These are phyloP conservation scores for Artomyces pyxidatus DNA, from an alignment of 768 basidiomycete genomes.

Conservation along the genomic window DNA sequence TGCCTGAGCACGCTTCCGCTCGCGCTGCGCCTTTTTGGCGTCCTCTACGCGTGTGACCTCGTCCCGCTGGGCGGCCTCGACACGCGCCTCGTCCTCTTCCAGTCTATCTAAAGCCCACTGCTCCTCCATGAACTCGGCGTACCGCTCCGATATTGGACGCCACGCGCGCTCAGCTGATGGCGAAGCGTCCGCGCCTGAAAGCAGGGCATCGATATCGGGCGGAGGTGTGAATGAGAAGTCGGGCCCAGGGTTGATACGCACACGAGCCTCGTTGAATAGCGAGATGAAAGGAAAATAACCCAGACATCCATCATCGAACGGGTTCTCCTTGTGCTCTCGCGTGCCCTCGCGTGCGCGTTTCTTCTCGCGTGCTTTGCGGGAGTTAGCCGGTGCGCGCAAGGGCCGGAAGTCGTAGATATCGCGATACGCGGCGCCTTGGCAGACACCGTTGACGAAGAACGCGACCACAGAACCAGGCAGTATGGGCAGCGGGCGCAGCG, in stretches of 20 bases:
- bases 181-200: slow-evolving; percentile 31
- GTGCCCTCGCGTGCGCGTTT: slow-evolving; percentile 53
- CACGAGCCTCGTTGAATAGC: slow-evolving; percentile 83
- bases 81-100: slow-evolving; percentile 66
- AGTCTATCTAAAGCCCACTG: slow-evolving; percentile 67
- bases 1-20: slow-evolving; percentile 41
- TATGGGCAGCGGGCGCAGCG: slow-evolving; percentile 54
- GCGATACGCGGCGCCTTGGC: slow-evolving; percentile 74
- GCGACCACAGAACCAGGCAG: slow-evolving; percentile 67
- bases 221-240: slow-evolving; percentile 78
- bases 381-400: slow-evolving; percentile 53
- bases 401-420: slow-evolving; percentile 89
- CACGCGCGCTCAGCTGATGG: slow-evolving; percentile 40
- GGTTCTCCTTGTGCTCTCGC: slow-evolving; percentile 72
- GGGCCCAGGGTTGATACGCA: slow-evolving; percentile 84
- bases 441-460: slow-evolving; percentile 90
- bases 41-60: slow-evolving; percentile 68
- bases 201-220: slow-evolving; percentile 60
- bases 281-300: slow-evolving; percentile 97
- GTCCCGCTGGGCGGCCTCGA: slow-evolving; percentile 23
- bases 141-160: slow-evolving; percentile 80
- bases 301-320: slow-evolving; percentile 87
- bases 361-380: slow-evolving; percentile 57
- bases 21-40: slow-evolving; percentile 45
- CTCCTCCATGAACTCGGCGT: slow-evolving; percentile 76